phyloP scores from a whole-genome alignment of 2,329 filamentous ascomycete genomes.

The Phoma sp. region DNA sequence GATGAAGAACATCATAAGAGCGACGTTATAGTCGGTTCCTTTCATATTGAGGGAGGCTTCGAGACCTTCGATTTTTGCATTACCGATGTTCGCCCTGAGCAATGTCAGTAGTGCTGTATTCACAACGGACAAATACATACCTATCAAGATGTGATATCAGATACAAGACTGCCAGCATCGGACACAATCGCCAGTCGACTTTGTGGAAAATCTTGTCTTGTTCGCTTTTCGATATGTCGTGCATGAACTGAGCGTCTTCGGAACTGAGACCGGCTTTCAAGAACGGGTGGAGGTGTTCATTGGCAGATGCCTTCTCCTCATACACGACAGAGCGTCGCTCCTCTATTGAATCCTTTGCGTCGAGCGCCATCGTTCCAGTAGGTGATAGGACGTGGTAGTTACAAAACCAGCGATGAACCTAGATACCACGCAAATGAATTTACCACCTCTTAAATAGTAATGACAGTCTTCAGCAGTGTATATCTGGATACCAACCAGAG shows the following conservation, averaged over 20 bases:
- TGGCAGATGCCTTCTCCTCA: slow-evolving; percentile 9
- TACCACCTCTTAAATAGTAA: neutral
- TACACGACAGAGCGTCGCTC: slow-evolving; percentile 2
- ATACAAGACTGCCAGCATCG: slow-evolving; percentile 34
- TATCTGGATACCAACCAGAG: neutral
- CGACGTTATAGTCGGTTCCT: slow-evolving; percentile 67
- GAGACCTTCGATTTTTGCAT: slow-evolving; percentile 49
- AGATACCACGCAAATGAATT: no score
- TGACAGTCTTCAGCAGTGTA: neutral
- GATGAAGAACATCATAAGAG: slow-evolving; percentile 67
- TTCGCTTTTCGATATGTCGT: slow-evolving; percentile 27
- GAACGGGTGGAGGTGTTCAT: slow-evolving; percentile 13
- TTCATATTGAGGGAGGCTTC: slow-evolving; percentile 27
- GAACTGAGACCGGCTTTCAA: slow-evolving; percentile 23
- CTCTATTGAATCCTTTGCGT: slow-evolving; percentile 2
- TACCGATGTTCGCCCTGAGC: slow-evolving; percentile 48
- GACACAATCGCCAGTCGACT: slow-evolving; percentile 30
- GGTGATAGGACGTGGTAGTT: neutral
- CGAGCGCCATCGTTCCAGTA: neutral
- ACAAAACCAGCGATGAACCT: no score
- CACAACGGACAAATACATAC: neutral
- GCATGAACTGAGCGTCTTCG: slow-evolving; percentile 38
- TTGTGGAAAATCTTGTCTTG: slow-evolving; percentile 33
- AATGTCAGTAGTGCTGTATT: neutral
- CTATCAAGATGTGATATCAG: slow-evolving; percentile 39